A percentile compares a stretch with the other conserved stretches of the same genome.
phyloP scores from a whole-genome alignment of 495 filamentous ascomycete genomes.

The Penicillium manginii region DNA sequence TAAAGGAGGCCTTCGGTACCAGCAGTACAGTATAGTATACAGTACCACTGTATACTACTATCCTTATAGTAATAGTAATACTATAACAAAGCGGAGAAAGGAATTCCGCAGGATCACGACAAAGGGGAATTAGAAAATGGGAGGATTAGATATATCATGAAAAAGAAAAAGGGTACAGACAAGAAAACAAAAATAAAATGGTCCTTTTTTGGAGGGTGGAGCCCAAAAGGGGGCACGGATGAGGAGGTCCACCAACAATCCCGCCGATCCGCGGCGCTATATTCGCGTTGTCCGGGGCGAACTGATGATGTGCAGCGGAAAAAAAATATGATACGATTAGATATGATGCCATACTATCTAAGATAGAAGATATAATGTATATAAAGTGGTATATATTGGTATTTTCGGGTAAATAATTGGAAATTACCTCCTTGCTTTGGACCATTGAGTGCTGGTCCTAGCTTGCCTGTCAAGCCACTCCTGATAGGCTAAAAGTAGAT shows the following conservation, averaged over 20 bases:
- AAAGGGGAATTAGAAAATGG: not conserved
- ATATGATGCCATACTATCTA: not conserved
- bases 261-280: conserved; percentile 22
- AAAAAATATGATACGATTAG: not conserved
- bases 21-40: not conserved
- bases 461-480: not conserved
- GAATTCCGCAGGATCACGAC: too few relatives aligned
- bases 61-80: not conserved
- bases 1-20: conserved; percentile 1
- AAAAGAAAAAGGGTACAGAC: conserved; percentile 1
- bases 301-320: not conserved
- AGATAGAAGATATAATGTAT: not conserved
- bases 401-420: not conserved
- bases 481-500: not conserved
- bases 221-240: conserved; percentile 24
- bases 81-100: too few relatives aligned
- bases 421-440: not conserved
- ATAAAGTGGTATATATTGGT: not conserved
- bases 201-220: conserved; percentile 20
- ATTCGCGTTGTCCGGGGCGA: conserved; percentile 4
- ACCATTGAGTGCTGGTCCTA: not conserved
- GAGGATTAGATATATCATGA: not conserved
- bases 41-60: too few relatives aligned
- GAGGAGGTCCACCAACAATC: conserved; percentile 16
- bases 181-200: conserved; percentile 6